Evolutionary conservation across 352 stramenopile species (phyloP).

Genomic region (Globisporangium lucens): DNA sequence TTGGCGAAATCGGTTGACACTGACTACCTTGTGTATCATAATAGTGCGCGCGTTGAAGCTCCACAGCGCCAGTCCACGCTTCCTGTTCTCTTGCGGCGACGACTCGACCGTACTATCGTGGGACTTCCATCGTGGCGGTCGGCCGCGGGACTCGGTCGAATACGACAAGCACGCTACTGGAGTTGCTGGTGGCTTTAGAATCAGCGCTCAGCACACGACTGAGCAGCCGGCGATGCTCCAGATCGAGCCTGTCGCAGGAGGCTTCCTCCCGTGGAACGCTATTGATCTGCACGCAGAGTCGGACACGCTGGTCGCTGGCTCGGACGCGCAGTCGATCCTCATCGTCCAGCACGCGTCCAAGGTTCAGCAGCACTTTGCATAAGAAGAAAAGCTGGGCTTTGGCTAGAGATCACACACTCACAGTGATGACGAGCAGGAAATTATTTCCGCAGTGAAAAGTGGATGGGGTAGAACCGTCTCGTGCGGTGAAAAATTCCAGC

Average conservation of each 20-base stretch:
- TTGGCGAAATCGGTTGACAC: neutral
- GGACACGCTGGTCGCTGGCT: slow-evolving; percentile 71
- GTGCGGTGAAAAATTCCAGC: too few relatives aligned
- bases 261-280: slow-evolving; percentile 61
- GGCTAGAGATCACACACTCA: neutral
- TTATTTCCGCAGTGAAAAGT: neutral
- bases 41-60: slow-evolving; percentile 63
- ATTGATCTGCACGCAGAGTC: slow-evolving; percentile 68
- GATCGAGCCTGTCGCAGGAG: slow-evolving; percentile 34
- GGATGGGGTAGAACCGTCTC: too few relatives aligned
- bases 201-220: neutral
- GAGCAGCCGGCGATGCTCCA: slow-evolving; percentile 23
- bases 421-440: neutral
- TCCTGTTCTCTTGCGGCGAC: slow-evolving; percentile 64
- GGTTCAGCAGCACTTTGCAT: slow-evolving; percentile 4
- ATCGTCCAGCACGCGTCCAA: slow-evolving; percentile 64
- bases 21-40: slow-evolving; percentile 3
- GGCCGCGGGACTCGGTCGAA: slow-evolving; percentile 45
- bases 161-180: slow-evolving; percentile 41
- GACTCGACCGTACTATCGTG: slow-evolving; percentile 63
- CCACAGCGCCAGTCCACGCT: slow-evolving; percentile 56
- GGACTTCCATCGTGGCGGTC: slow-evolving; percentile 66
- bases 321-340: slow-evolving; percentile 70
- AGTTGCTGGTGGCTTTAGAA: slow-evolving; percentile 11
- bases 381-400: neutral